Percentiles rank a stretch among this genome's conserved stretches.
phyloP scores from a whole-genome alignment of 331 rosid species.

The Acacia pycnantha region DNA sequence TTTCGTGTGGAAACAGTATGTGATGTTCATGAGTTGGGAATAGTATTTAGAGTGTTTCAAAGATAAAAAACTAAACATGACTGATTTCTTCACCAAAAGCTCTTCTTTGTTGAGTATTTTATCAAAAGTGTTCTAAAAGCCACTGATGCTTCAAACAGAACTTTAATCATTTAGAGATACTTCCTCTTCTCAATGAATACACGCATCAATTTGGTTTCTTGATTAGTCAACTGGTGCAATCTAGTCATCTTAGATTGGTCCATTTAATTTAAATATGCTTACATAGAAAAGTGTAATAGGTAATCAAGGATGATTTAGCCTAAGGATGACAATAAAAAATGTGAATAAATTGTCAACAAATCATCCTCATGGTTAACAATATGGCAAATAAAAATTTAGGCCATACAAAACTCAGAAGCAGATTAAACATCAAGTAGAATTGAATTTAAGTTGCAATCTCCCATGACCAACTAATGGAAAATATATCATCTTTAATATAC shows the following conservation, averaged over 20 bases:
- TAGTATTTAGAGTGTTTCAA: neutral
- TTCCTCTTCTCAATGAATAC: neutral
- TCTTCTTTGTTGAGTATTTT: neutral
- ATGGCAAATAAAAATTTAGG: slow-evolving; percentile 6
- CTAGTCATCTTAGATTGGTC: neutral
- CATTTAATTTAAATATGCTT: too few relatives aligned
- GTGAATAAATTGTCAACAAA: neutral
- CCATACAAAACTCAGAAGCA: neutral
- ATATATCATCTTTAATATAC: neutral
- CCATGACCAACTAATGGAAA: neutral
- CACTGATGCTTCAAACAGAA: neutral
- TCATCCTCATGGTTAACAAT: neutral
- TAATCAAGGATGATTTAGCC: neutral
- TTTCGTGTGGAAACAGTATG: neutral
- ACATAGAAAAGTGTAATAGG: neutral
- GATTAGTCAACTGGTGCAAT: neutral
- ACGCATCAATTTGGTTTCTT: neutral
- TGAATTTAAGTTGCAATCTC: slow-evolving; percentile 15
- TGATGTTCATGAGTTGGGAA: neutral
- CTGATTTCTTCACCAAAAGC: neutral
- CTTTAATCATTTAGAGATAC: neutral
- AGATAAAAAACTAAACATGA: slow-evolving; percentile 10
- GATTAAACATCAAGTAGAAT: neutral
- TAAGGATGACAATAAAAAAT: neutral
- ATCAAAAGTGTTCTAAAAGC: neutral